These are phyloP conservation scores for Lachnellula willkommii DNA, from an alignment of 2,329 filamentous ascomycete species.

Conservation along the genomic window DNA sequence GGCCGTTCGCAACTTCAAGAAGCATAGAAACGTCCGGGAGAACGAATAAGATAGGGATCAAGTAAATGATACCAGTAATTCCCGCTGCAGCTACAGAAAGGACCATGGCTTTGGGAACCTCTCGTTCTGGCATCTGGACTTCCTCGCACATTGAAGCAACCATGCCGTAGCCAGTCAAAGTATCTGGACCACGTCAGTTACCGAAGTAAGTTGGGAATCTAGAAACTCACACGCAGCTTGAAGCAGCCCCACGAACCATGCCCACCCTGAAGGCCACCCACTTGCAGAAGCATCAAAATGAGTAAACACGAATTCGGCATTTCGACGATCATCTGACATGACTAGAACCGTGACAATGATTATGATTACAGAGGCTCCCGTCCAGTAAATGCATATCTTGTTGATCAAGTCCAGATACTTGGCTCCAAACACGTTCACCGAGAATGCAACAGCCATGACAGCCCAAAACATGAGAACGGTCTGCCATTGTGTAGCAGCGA, in stretches of 20 bases:
- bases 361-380: conserved; percentile 58
- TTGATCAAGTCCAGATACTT: conserved; percentile 63
- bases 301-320: conserved; percentile 59
- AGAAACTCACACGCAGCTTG: conserved; percentile 44
- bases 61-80: conserved; percentile 59
- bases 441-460: conserved; percentile 59
- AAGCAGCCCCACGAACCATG: conserved; percentile 65
- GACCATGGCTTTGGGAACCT: conserved; percentile 68
- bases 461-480: conserved; percentile 69
- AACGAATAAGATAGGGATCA: conserved; percentile 72
- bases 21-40: conserved; percentile 62
- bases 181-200: conserved; percentile 39
- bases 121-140: conserved; percentile 61
- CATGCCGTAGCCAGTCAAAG: conserved; percentile 63
- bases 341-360: conserved; percentile 58
- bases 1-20: conserved; percentile 61
- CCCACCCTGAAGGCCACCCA: conserved; percentile 65
- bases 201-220: background rate
- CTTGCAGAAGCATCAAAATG: conserved; percentile 62
- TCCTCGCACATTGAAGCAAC: conserved; percentile 69
- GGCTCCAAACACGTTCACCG: conserved; percentile 59
- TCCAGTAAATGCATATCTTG: conserved; percentile 71
- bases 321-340: conserved; percentile 51
- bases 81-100: conserved; percentile 62
- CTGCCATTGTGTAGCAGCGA: conserved; percentile 62